Evolutionary conservation across 2,329 filamentous ascomycete species (phyloP), one percentile per base, ranked within the genome.

Genomic region (Venturiaceae sp.): DNA sequence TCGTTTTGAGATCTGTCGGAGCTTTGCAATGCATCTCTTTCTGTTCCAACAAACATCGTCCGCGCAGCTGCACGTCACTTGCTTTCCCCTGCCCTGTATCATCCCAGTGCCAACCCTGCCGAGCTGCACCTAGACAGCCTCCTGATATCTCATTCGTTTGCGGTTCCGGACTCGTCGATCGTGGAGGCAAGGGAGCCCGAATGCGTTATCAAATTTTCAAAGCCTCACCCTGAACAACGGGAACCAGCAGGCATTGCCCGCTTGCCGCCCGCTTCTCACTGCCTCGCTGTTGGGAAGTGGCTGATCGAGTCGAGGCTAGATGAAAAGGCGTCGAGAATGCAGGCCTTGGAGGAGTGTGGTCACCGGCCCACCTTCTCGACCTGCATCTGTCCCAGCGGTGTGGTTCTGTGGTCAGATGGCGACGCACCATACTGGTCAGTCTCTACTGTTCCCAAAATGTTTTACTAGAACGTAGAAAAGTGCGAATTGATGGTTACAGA

Each of bases 281-380:
- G 52, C 30, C 34, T 53, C 32, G 52, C 33, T 30, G 3, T 36
- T 37, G 52, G 11, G 26, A 34, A 36, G 55, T 57, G 30, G 41
- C 41, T 47, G 55, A 34, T 53, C 52, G 52, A 37, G 52, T 53
- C 52, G 19, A 33, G 14, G 50, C 19, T 34, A 28, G n/a, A 16
- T 13, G n/a, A 19, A 21, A 53, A 34, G 50, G n/a, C 19, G 33
- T 33, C 23, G 21, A 47, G 41, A 28, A 2, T 46, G 41, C 23
- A 19, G 37, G 41, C 44, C 44, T n/a, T 30, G 44, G 23, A 16
- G 21, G 44, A 50, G 26, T 50, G 44, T 50, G 44, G 44, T 50
- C 44, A 50, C 44, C 47, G 23, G 57, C 23, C 52, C 32, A 36
- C 30, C 57, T 44, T 54, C 16, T 54, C 57, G 57, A 53, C 57